Conservation (phyloP, 192 early-diverging fungal genomes). For the Rhizophagus prolifer region DNA sequence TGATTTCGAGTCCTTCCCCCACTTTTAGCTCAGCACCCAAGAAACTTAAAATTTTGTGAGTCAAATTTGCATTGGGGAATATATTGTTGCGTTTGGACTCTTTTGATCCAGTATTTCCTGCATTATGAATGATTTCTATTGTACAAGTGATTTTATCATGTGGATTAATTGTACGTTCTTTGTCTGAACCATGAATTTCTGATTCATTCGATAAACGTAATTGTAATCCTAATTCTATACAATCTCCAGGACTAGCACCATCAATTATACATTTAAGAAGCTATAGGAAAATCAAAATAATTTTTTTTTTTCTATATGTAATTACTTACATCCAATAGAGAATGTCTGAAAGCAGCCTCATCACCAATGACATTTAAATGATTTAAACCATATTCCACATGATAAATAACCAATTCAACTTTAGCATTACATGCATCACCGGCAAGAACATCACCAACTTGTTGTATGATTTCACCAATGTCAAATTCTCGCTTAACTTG, state of each 20-base stretch:
- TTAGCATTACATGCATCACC: constrained; percentile 51
- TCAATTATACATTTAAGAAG: constrained; percentile 52
- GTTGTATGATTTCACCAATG: constrained; percentile 57
- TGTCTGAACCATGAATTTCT: constrained; percentile 1
- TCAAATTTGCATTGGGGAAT: constrained; percentile 35
- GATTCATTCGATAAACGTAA: neutral
- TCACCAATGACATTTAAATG: constrained; percentile 54
- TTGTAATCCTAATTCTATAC: constrained; percentile 52
- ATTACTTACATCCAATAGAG: constrained; percentile 50
- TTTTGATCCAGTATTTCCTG: constrained; percentile 12
- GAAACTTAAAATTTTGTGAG: constrained; percentile 38
- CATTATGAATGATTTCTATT: constrained; percentile 41
- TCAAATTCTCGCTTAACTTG: constrained; percentile 43
- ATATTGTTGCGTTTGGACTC: constrained; percentile 28
- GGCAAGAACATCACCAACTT: constrained; percentile 57
- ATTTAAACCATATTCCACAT: constrained; percentile 51
- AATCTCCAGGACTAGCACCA: constrained; percentile 47
- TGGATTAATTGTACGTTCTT: constrained; percentile 25
- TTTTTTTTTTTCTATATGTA: neutral
- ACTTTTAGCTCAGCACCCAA: constrained; percentile 40
- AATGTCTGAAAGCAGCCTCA: constrained; percentile 52
- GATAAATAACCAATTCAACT: constrained; percentile 58
- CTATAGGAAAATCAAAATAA: constrained; percentile 31
- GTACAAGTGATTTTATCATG: constrained; percentile 39
- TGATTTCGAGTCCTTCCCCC: constrained; percentile 34